Conservation (phyloP, 2,329 filamentous ascomycete genomes). For the Hypoxylon sp. region DNA sequence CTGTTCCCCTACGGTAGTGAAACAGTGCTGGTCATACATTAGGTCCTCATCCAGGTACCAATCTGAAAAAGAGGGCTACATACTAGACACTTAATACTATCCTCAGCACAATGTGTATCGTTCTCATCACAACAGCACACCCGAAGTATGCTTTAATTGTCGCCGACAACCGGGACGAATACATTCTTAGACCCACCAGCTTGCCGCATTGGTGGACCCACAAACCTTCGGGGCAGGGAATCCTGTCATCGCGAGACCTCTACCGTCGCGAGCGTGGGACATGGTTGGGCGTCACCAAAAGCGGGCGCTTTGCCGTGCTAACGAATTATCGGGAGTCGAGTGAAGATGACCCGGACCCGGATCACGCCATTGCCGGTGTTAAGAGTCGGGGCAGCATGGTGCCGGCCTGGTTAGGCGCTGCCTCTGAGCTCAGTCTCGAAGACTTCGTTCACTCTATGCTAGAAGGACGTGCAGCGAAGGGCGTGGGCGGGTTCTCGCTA, state of each 20-base stretch:
- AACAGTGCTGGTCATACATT: constrained; percentile 5
- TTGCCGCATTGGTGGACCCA: constrained; percentile 75
- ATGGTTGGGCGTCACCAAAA: constrained; percentile 74
- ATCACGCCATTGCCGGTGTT: constrained; percentile 67
- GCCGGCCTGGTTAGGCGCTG: constrained; percentile 71
- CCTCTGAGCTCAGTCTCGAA: constrained; percentile 63
- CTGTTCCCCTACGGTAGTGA: constrained; percentile 4
- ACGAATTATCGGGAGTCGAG: constrained; percentile 76
- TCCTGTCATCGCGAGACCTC: constrained; percentile 74
- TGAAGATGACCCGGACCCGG: constrained; percentile 64
- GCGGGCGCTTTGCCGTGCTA: constrained; percentile 73
- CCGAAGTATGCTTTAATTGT: constrained; percentile 82
- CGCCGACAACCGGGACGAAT: constrained; percentile 84
- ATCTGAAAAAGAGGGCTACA: constrained; percentile 4
- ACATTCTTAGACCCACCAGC: constrained; percentile 74
- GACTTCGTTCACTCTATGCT: constrained; percentile 69
- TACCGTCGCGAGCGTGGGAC: constrained; percentile 74
- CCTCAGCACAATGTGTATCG: constrained; percentile 77
- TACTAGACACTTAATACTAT: not conserved
- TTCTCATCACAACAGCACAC: constrained; percentile 80
- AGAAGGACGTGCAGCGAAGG: constrained; percentile 67
- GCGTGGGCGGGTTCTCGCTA: constrained; percentile 76
- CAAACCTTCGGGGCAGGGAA: constrained; percentile 58
- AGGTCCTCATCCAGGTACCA: constrained; percentile 11
- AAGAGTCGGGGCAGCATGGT: constrained; percentile 76